Conservation (phyloP, 2,329 filamentous ascomycete genomes). For the Microsporum ferrugineum region DNA sequence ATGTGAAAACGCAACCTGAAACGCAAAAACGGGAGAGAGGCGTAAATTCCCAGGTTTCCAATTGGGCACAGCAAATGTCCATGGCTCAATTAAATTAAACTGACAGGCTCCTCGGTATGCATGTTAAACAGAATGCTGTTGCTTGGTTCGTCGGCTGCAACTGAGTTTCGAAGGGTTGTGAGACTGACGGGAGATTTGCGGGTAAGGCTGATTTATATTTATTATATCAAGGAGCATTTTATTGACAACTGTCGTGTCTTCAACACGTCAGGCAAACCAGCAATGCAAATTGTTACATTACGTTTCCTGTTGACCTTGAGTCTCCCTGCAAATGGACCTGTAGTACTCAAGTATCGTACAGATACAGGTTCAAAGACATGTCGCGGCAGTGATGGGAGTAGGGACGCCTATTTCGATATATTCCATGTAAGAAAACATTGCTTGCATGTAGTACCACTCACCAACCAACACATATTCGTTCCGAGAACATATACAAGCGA, state of each 20-base stretch:
- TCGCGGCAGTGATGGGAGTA: too few species aligned
- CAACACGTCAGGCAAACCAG: neutral
- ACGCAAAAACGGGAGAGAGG: neutral
- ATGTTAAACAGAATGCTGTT: neutral
- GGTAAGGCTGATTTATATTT: slow-evolving; percentile 3
- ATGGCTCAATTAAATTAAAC: neutral
- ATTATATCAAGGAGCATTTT: neutral
- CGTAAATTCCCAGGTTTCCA: neutral
- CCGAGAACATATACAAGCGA: neutral
- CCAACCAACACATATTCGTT: neutral
- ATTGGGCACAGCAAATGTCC: neutral
- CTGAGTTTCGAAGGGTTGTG: neutral
- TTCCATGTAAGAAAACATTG: too few species aligned
- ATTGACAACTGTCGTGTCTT: neutral
- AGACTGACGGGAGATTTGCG: neutral
- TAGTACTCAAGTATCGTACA: neutral
- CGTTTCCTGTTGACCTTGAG: neutral
- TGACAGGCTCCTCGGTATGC: neutral
- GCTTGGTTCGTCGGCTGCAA: neutral
- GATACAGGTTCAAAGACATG: neutral
- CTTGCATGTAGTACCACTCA: too few species aligned
- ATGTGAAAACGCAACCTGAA: neutral
- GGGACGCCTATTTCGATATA: too few species aligned
- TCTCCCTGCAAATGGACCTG: neutral
- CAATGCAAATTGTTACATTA: neutral